A percentile compares a stretch with the other conserved stretches of the same genome.
Conservation (phyloP, 2,329 filamentous ascomycete species). For the Aspergillus sp. region DNA sequence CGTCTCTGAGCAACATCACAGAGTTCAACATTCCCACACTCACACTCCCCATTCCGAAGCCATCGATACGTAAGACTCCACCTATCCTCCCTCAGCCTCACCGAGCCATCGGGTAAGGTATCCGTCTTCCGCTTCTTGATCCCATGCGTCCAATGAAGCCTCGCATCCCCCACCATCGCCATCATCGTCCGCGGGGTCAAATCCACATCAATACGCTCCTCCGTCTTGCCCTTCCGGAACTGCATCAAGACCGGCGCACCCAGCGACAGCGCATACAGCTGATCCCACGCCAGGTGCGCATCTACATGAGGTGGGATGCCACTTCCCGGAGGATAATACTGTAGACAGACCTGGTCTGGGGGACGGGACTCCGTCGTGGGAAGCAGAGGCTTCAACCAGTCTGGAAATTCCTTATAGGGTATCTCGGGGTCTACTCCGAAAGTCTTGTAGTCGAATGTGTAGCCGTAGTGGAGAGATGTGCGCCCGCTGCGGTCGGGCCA, state of each 20-base stretch:
- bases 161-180: slow-evolving; percentile 53
- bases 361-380: slow-evolving; percentile 47
- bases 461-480: slow-evolving; percentile 58
- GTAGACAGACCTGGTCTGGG: slow-evolving; percentile 62
- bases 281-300: slow-evolving; percentile 53
- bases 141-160: slow-evolving; percentile 59
- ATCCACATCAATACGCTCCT: slow-evolving; percentile 48
- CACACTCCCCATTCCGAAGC: slow-evolving; percentile 52
- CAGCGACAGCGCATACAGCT: slow-evolving; percentile 38
- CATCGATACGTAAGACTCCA: slow-evolving; percentile 62
- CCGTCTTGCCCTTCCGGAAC: slow-evolving; percentile 28
- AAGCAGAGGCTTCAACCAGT: slow-evolving; percentile 54
- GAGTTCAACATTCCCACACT: slow-evolving; percentile 53
- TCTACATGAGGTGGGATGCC: slow-evolving; percentile 65
- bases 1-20: slow-evolving; percentile 56
- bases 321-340: slow-evolving; percentile 61
- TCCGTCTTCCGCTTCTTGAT: slow-evolving; percentile 59
- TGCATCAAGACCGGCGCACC: slow-evolving; percentile 37
- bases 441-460: slow-evolving; percentile 62
- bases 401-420: slow-evolving; percentile 55
- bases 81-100: slow-evolving; percentile 47
- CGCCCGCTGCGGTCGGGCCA: slow-evolving; percentile 54
- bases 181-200: slow-evolving; percentile 54
- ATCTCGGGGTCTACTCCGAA: slow-evolving; percentile 56
- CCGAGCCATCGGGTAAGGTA: slow-evolving; percentile 48